Evolutionary conservation across 805 yeast species (phyloP).

Genomic region (Nakazawaea anatomiae): DNA sequence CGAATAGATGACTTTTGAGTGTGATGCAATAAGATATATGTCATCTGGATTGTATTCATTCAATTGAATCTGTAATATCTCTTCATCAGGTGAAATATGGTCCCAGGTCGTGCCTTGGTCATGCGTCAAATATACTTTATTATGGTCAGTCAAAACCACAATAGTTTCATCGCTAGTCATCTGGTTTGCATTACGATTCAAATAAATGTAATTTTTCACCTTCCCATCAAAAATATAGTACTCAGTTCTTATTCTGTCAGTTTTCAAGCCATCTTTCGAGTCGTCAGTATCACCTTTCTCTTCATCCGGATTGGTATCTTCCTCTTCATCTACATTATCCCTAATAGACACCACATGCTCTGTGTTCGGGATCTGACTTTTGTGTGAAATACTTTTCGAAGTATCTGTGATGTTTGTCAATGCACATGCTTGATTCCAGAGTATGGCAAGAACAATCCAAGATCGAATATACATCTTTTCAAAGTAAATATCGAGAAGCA

Average conservation of each 20-base stretch:
- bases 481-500: background rate
- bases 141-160: slow-evolving; percentile 49
- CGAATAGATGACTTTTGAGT: slow-evolving; percentile 50
- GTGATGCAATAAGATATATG: slow-evolving; percentile 44
- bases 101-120: slow-evolving; percentile 60
- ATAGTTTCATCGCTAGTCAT: slow-evolving; percentile 54
- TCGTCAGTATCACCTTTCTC: slow-evolving; percentile 28
- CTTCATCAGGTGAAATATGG: slow-evolving; percentile 35
- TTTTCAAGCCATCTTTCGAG: slow-evolving; percentile 27
- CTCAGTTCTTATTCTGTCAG: slow-evolving; percentile 35
- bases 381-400: background rate
- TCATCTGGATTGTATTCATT: slow-evolving; percentile 52
- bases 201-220: slow-evolving; percentile 51
- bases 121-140: slow-evolving; percentile 59
- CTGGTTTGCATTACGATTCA: slow-evolving; percentile 42
- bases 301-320: slow-evolving; percentile 15
- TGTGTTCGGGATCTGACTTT: background rate
- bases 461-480: background rate
- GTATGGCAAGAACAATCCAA: background rate
- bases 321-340: slow-evolving; percentile 3
- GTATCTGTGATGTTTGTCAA: background rate
- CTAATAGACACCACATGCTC: background rate
- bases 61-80: slow-evolving; percentile 45
- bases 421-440: background rate
- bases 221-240: slow-evolving; percentile 47